A percentile compares a stretch with the other conserved stretches of the same genome.
phyloP scores from a whole-genome alignment of 2,329 filamentous ascomycete species.

The Coniochaeta pulveracea region DNA sequence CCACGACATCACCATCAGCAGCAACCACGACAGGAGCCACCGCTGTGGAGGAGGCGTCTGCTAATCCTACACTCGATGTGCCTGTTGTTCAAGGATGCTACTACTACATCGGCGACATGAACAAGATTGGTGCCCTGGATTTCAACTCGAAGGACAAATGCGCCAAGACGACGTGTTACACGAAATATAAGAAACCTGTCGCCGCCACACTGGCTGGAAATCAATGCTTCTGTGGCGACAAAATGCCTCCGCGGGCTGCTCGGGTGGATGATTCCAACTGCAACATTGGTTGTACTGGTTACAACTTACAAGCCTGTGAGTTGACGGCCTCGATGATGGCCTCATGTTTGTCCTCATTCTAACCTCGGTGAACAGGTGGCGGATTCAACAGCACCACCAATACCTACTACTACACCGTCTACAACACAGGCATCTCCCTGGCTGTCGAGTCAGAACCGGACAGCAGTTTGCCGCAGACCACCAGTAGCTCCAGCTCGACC shows the following conservation, averaged over 20 bases:
- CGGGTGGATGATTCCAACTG: conserved; percentile 50
- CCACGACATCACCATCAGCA: conserved; percentile 5
- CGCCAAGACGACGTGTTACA: conserved; percentile 20
- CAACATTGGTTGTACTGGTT: conserved; percentile 54
- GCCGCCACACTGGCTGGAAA: conserved; percentile 49
- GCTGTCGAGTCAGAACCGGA: conserved; percentile 22
- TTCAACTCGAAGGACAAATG: conserved; percentile 33
- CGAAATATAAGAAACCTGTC: conserved; percentile 42
- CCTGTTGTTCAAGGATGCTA: conserved; percentile 41
- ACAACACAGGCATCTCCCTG: conserved; percentile 37
- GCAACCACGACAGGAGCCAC: conserved; percentile 4
- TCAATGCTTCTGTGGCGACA: conserved; percentile 63
- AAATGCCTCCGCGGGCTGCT: conserved; percentile 47
- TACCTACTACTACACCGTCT: conserved; percentile 30
- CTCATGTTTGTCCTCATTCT: conserved; percentile 5
- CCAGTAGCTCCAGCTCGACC: conserved; percentile 13
- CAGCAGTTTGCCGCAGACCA: conserved; percentile 11
- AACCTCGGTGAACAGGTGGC: no score
- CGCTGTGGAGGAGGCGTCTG: conserved; percentile 24
- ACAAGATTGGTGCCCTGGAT: conserved; percentile 9
- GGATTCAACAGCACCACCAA: no score
- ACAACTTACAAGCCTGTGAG: conserved; percentile 52
- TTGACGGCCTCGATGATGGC: conserved; percentile 7
- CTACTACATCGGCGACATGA: conserved; percentile 27
- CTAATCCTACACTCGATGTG: conserved; percentile 22